phyloP scores from a whole-genome alignment of 306 rosid species.

The Rosa multiflora region DNA sequence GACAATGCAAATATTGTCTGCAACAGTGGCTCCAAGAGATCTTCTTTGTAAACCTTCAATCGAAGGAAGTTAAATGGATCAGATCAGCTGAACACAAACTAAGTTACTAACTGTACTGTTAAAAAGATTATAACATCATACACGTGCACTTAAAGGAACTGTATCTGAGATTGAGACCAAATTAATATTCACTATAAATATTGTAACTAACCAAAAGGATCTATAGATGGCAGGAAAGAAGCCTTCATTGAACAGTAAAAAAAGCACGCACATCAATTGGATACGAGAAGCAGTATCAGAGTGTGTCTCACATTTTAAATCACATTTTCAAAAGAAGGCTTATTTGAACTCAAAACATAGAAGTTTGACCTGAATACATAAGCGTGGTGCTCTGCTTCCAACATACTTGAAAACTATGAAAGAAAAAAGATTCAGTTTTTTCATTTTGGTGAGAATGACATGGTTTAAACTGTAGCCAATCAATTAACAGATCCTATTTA shows the following conservation, averaged over 20 bases:
- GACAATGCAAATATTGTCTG: slow-evolving; percentile 76
- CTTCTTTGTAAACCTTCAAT: slow-evolving; percentile 75
- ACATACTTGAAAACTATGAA: background rate
- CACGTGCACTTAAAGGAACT: background rate
- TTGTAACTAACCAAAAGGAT: background rate
- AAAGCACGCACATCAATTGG: background rate
- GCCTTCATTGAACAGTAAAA: background rate
- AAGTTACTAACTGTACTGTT: background rate
- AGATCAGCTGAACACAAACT: background rate
- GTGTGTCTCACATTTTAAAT: background rate
- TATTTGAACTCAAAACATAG: background rate
- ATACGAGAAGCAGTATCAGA: background rate
- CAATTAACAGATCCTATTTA: background rate
- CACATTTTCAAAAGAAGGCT: background rate
- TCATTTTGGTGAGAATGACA: background rate
- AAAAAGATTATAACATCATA: background rate
- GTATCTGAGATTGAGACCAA: background rate
- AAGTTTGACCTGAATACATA: background rate
- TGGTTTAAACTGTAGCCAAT: background rate
- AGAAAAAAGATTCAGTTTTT: background rate
- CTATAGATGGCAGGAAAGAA: background rate
- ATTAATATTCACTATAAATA: background rate
- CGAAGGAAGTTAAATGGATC: slow-evolving; percentile 15
- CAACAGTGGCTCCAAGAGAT: slow-evolving; percentile 81
- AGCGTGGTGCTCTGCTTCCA: background rate